phyloP scores from a whole-genome alignment of 805 yeast species.

The Deakozyma indianensis region DNA sequence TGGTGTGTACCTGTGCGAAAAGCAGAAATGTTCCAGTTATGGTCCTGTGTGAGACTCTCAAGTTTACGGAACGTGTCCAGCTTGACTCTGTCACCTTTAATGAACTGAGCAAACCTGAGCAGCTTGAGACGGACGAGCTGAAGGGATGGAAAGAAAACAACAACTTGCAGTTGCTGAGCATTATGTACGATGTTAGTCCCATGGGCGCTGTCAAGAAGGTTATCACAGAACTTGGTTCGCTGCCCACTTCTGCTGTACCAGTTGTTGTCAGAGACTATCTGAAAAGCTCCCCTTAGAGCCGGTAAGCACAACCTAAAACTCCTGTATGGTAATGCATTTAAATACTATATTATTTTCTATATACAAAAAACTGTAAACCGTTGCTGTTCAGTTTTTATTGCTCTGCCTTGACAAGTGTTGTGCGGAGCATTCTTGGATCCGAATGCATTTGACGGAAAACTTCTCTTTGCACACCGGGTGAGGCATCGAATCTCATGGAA shows the following conservation, averaged over 20 bases:
- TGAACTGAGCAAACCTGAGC: constrained; percentile 38
- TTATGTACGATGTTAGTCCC: constrained; percentile 89
- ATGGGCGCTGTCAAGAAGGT: constrained; percentile 88
- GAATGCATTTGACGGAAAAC: constrained; percentile 62
- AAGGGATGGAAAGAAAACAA: constrained; percentile 15
- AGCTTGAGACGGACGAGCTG: constrained; percentile 14
- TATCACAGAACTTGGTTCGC: constrained; percentile 88
- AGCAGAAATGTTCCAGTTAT: constrained; percentile 83
- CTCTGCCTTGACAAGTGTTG: constrained; percentile 41
- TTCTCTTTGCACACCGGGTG: constrained; percentile 76
- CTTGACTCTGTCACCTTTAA: constrained; percentile 90
- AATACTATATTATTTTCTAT: no score
- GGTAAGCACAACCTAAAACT: no score
- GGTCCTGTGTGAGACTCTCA: constrained; percentile 89
- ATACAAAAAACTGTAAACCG: not conserved
- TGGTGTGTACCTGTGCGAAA: constrained; percentile 83
- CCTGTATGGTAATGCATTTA: not conserved
- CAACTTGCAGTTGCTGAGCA: constrained; percentile 55
- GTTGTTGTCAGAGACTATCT: constrained; percentile 82
- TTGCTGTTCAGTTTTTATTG: not conserved
- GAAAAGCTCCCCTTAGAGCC: not conserved
- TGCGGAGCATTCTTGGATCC: constrained; percentile 85
- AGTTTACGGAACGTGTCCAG: constrained; percentile 90
- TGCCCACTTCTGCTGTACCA: constrained; percentile 98
- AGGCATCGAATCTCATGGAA: constrained; percentile 72